These are phyloP conservation scores for Alopecurus myosuroides DNA, from an alignment of 176 grass and related monocot genomes.

Conservation along the genomic window DNA sequence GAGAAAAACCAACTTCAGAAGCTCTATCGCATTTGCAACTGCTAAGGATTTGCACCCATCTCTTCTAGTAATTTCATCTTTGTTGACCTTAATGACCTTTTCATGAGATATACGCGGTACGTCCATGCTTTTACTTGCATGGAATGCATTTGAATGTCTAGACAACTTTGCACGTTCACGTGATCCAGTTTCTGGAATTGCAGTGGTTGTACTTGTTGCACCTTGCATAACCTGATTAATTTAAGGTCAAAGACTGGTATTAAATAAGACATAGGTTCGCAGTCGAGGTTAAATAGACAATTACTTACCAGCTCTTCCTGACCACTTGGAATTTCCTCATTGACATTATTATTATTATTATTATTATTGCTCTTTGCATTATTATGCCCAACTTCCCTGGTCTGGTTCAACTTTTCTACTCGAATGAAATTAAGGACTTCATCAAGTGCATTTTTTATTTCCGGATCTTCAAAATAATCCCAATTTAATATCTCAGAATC, in stretches of 20 bases:
- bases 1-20: conserved; percentile 82
- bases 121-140: conserved; percentile 31
- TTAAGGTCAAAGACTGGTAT: not conserved
- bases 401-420: conserved; percentile 62
- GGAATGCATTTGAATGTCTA: conserved; percentile 25
- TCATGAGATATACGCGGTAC: conserved; percentile 21
- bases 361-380: conserved; percentile 32
- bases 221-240: conserved; percentile 37
- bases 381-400: conserved; percentile 34
- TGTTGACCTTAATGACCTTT: conserved; percentile 38
- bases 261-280: not conserved
- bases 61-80: conserved; percentile 47
- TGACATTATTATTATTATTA: conserved; percentile 28
- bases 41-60: conserved; percentile 65
- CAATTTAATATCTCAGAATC: conserved; percentile 45
- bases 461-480: conserved; percentile 79
- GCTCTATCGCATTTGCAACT: conserved; percentile 74
- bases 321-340: conserved; percentile 3
- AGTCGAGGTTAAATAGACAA: conserved; percentile 11
- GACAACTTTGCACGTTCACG: conserved; percentile 17
- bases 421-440: conserved; percentile 79
- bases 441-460: conserved; percentile 78
- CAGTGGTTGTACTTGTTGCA: conserved; percentile 7
- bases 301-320: conserved; percentile 41
- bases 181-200: conserved; percentile 28